A percentile compares a stretch with the other conserved stretches of the same genome.
Conservation (phyloP, 768 basidiomycete species). For the Paxillus involutus region DNA sequence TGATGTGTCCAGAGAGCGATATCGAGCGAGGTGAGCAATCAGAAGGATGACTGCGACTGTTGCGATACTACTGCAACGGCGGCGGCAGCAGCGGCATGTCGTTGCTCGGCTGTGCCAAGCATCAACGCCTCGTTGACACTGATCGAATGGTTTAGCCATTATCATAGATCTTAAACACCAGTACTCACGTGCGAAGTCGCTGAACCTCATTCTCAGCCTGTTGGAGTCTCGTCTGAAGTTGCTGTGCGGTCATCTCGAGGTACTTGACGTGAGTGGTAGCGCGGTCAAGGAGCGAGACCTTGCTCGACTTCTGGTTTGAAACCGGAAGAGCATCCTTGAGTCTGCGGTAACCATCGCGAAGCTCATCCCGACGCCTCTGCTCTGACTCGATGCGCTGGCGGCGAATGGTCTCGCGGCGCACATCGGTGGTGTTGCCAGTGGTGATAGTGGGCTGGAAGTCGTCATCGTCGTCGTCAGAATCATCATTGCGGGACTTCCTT, state of each 20-base stretch:
- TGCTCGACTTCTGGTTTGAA: conserved; percentile 91
- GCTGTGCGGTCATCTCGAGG: conserved; percentile 76
- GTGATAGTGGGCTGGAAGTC: conserved; percentile 62
- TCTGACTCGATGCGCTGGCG: conserved; percentile 93
- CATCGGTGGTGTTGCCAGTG: conserved; percentile 51
- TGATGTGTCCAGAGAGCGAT: conserved; percentile 16
- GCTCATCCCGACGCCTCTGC: conserved; percentile 89
- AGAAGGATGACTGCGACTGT: conserved; percentile 41
- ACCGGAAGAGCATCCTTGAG: conserved; percentile 89
- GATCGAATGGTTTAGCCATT: not conserved
- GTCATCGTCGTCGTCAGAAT: conserved; percentile 72
- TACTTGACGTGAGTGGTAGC: conserved; percentile 86
- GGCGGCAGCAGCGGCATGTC: conserved; percentile 57
- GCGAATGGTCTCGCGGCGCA: conserved; percentile 87
- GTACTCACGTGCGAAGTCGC: conserved; percentile 62
- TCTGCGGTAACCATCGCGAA: conserved; percentile 86
- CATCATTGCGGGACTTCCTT: conserved; percentile 55
- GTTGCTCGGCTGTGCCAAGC: conserved; percentile 78
- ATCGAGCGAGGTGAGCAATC: conserved; percentile 34
- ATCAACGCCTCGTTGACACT: conserved; percentile 88
- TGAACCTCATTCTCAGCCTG: conserved; percentile 78
- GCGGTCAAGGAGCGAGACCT: conserved; percentile 86
- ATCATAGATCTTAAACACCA: not conserved
- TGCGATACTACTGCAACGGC: conserved; percentile 54
- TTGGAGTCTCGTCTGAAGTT: conserved; percentile 74